Base-by-base conservation (phyloP, 768 basidiomycete species). In the Boletus sp. region DNA sequence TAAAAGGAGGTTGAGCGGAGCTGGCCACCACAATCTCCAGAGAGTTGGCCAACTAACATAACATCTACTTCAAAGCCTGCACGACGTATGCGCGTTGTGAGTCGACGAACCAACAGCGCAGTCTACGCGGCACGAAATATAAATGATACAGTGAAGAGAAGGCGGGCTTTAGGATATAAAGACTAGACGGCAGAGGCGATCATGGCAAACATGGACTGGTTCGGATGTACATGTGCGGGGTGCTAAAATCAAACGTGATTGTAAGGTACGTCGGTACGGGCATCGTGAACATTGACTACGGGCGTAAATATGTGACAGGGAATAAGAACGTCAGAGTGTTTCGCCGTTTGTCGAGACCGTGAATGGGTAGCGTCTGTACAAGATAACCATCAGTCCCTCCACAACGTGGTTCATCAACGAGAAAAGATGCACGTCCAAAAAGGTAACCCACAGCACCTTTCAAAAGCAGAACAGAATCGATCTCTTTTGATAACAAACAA, bases 241-340 rank as follows among this genome's bases (percentile, higher is more conserved):
- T 51, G 61, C 51, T 64, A 59, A 9, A 39, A 35, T 32, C 40
- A 36, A 48, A 52, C 32, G 40, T 32, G 28, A 12, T 41, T 46
- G 42, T 58, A 57, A 41, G 54, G 41, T 52, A 42, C 40, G 40
- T 49, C 20, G 20, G 24, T 29, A 59, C 20, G 44, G 57, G 37
- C 17, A 15, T 52, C 50, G 33, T 47, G 49, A 35, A 35, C 9
- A 11, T 54, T 50, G 11, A 18, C 40, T 29, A 35, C 32, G 17
- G 44, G 33, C 33, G 46, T 59, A 37, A 59, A 49, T 20, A 60
- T 60, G 50, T 47, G 29, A 48, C 51, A 59, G 9, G 58, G 24
- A 48, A 37, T 12, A 40, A 39, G 6, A 52, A 39, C 37, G 14
- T 35, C 20, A 18, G 6, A 29, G 29, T 24, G 40, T 28, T 36